phyloP scores from a whole-genome alignment of 331 rosid species.

The Pyrus hybrid region DNA sequence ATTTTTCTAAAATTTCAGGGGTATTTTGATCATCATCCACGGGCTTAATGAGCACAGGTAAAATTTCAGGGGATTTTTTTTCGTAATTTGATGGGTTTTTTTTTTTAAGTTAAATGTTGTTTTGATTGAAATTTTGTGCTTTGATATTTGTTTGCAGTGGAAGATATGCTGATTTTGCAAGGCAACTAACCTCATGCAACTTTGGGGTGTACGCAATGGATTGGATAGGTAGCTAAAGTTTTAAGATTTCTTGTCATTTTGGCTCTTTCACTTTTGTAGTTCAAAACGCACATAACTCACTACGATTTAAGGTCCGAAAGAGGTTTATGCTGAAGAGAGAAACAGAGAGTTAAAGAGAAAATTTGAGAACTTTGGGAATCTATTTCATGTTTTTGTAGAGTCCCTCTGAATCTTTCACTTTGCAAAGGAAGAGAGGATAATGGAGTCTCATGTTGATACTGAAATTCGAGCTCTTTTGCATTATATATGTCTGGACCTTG shows the following conservation, averaged over 20 bases:
- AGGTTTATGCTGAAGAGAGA: neutral
- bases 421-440: neutral
- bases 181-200: constrained; percentile 64
- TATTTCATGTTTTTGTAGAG: neutral
- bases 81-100: neutral
- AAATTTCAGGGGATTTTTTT: constrained; percentile 42
- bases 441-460: neutral
- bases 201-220: constrained; percentile 98
- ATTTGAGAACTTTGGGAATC: neutral
- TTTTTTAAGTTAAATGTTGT: neutral
- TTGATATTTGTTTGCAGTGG: constrained; percentile 57
- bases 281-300: neutral
- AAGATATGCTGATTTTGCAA: constrained; percentile 81
- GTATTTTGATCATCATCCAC: constrained; percentile 75
- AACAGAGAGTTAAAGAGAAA: neutral
- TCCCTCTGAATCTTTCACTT: neutral
- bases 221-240: constrained; percentile 66
- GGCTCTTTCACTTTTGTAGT: neutral
- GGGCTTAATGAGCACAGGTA: constrained; percentile 98
- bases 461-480: neutral
- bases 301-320: neutral
- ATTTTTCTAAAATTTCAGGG: constrained; percentile 45
- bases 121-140: neutral
- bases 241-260: neutral
- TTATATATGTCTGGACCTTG: neutral